Percentiles rank a stretch among this genome's conserved stretches.
Evolutionary conservation across 1,284 basidiomycete species (phyloP).

Genomic region (Meripilus lineatus): DNA sequence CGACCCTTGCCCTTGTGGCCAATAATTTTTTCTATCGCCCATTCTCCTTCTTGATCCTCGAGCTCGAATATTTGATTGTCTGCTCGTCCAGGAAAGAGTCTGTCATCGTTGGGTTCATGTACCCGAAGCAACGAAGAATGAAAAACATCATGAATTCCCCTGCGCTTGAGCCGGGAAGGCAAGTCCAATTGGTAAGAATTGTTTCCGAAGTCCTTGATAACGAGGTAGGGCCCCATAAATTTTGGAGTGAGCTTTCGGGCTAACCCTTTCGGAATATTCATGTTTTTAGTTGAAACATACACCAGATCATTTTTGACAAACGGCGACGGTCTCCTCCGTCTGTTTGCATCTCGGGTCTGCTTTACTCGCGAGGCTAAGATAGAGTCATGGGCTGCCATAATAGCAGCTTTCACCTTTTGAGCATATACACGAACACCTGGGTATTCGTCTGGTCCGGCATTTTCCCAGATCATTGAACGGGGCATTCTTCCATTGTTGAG

Average conservation of each 20-base stretch:
- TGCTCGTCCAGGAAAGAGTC: constrained; percentile 18
- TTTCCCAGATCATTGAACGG: constrained; percentile 25
- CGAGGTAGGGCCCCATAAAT: constrained; percentile 28
- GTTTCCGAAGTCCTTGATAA: constrained; percentile 22
- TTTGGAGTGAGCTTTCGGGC: constrained; percentile 31
- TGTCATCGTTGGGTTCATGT: constrained; percentile 27
- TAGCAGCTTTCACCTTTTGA: constrained; percentile 9
- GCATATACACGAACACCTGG: constrained; percentile 18
- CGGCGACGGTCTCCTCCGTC: constrained; percentile 6
- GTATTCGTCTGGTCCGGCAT: constrained; percentile 18
- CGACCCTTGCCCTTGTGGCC: constrained; percentile 22
- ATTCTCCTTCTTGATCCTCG: constrained; percentile 14
- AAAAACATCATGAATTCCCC: constrained; percentile 28
- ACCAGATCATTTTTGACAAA: constrained; percentile 23
- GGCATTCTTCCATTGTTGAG: constrained; percentile 32
- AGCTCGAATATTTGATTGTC: constrained; percentile 8
- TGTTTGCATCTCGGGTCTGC: constrained; percentile 21
- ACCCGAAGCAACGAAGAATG: constrained; percentile 21
- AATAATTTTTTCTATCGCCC: constrained; percentile 15
- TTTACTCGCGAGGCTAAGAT: constrained; percentile 25
- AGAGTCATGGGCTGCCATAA: constrained; percentile 21
- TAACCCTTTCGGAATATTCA: constrained; percentile 24
- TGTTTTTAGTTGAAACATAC: constrained; percentile 33
- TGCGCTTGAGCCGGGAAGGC: constrained; percentile 19
- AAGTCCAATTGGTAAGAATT: constrained; percentile 25